Conservation (phyloP, 208 protist genomes). For the Strigomonas culicis region DNA sequence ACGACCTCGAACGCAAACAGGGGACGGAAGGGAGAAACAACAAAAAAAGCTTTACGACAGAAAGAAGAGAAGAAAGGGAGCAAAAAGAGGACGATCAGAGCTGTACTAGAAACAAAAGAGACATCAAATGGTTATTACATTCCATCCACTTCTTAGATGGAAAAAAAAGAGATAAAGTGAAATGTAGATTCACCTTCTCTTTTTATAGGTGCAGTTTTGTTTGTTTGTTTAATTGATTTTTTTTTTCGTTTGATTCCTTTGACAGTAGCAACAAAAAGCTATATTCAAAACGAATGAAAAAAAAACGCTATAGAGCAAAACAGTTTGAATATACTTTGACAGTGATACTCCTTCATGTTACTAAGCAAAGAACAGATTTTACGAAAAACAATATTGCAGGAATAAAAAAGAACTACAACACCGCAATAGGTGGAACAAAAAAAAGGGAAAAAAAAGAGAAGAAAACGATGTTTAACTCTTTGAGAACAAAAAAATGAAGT, state of each 20-base stretch:
- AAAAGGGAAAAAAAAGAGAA: constrained; percentile 10
- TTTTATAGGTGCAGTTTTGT: not conserved
- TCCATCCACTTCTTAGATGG: constrained; percentile 4
- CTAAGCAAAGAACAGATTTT: not conserved
- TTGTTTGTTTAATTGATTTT: not conserved
- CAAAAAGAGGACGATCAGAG: not conserved
- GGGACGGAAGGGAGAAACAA: too few relatives aligned
- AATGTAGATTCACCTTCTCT: not conserved
- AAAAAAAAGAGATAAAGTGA: not conserved
- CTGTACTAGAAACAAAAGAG: not conserved
- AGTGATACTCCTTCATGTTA: too few relatives aligned
- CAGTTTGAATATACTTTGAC: too few relatives aligned
- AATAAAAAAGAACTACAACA: constrained; percentile 11
- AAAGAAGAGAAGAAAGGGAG: constrained; percentile 4
- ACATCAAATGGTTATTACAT: too few relatives aligned
- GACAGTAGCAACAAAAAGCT: too few relatives aligned
- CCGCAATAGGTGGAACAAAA: constrained; percentile 1
- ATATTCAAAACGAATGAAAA: too few relatives aligned
- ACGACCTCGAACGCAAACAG: too few relatives aligned
- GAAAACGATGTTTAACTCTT: too few relatives aligned
- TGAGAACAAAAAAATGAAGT: not conserved
- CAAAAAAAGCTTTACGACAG: too few relatives aligned
- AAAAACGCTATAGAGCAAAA: too few relatives aligned
- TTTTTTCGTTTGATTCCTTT: too few relatives aligned
- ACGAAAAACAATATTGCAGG: not conserved